Evolutionary conservation across 495 filamentous ascomycete species (phyloP).

Genomic region (Aspergillus campestris): DNA sequence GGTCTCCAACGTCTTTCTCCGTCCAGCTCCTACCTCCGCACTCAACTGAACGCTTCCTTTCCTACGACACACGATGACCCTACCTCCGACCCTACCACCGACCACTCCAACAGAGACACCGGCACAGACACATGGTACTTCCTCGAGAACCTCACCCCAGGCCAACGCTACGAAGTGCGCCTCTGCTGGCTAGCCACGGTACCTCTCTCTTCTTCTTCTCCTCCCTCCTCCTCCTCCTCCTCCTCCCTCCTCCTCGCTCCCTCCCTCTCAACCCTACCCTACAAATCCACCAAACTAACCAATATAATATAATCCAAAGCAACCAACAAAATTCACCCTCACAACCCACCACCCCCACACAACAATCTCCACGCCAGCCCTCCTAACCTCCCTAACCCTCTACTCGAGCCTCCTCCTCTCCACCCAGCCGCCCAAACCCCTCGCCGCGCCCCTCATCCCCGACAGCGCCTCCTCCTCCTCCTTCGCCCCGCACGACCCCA

Average conservation of each 20-base stretch:
- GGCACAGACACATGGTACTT: constrained; percentile 74
- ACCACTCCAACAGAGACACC: constrained; percentile 30
- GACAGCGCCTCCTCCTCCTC: too few relatives aligned
- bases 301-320: constrained; percentile 42
- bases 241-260: neutral
- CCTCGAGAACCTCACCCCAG: constrained; percentile 61
- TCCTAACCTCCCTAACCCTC: constrained; percentile 54
- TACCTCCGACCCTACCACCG: too few relatives aligned
- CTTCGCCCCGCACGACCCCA: constrained; percentile 8
- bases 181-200: constrained; percentile 93
- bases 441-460: constrained; percentile 1
- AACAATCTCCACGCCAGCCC: constrained; percentile 49
- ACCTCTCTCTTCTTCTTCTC: constrained; percentile 23
- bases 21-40: constrained; percentile 44
- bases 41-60: constrained; percentile 56
- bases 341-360: constrained; percentile 49
- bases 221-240: too few relatives aligned
- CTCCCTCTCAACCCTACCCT: neutral
- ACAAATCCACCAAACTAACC: neutral
- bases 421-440: neutral
- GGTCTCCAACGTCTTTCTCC: constrained; percentile 58
- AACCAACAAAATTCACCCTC: constrained; percentile 79
- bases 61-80: too few relatives aligned
- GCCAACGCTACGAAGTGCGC: constrained; percentile 82
- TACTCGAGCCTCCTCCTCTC: constrained; percentile 50